Evolutionary conservation across 495 filamentous ascomycete species (phyloP), one percentile per base, ranked within the genome.

Genomic region (Neurospora discreta): DNA sequence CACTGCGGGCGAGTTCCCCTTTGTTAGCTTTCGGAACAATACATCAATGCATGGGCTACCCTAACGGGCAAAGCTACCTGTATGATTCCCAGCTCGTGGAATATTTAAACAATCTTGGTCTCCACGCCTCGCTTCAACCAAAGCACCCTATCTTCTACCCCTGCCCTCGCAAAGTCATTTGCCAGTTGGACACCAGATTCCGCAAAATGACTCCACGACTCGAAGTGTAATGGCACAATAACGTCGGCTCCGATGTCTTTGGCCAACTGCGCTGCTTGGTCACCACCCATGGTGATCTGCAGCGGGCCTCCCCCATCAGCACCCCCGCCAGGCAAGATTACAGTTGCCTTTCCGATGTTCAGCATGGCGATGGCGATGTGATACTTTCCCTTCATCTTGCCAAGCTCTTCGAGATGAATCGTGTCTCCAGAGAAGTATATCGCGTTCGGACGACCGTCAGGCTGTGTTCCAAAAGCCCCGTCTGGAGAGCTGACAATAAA

Each of bases 341-440:
- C 81, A 18, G 72, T 44, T 10, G 78, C 82, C 23, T 76, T 78
- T 46, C 82, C 82, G 11, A 81, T 74, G 70, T 84, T 83, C 39
- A 84, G 73, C 33, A 83, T 71, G 15, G 81, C 82, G 23, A 80
- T 73, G 4, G 77, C 76, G 23, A 83, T 73, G 68, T 83, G 81
- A 71, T 74, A 84, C 10, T 43, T 39, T 15, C 77, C 75, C 26
- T 73, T 70, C 68, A 84, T 78, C 69, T 76, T 69, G 13, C 72
- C 70, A 20, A 87, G 72, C 69, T 86, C 84, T 1, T 81, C 77
- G 18, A 87, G 76, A 71, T 87, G 86, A 1, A 88, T 79, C 0
- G 86, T 89, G 69, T 89, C 87, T 1, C 86, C 86, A 1, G 85
- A 83, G 76, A 89, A 85, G 73, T 85, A 89, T 40, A 89, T 82